phyloP scores from a whole-genome alignment of 768 basidiomycete species.

The Tylopilus sp. region DNA sequence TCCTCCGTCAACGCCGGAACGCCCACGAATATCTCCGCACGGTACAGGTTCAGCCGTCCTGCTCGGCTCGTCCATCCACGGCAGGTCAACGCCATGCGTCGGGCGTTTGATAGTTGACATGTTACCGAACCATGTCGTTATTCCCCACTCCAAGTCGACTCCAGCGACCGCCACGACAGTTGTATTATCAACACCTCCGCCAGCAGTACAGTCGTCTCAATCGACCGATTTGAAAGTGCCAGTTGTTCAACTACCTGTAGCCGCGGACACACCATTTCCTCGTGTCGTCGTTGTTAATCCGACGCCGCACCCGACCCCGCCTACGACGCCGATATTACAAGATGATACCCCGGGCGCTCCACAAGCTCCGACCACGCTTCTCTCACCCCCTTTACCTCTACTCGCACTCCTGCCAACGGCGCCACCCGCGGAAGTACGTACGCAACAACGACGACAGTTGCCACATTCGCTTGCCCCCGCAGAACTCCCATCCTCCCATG shows the following conservation, averaged over 20 bases:
- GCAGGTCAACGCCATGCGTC: slow-evolving; percentile 29
- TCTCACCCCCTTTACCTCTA: slow-evolving; percentile 31
- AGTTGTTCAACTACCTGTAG: slow-evolving; percentile 26
- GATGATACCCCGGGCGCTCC: slow-evolving; percentile 19
- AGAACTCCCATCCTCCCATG: slow-evolving; percentile 1
- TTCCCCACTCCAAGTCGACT: slow-evolving; percentile 19
- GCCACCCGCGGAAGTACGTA: background rate
- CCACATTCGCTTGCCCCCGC: slow-evolving; percentile 9
- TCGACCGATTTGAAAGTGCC: slow-evolving; percentile 21
- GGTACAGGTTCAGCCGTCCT: slow-evolving; percentile 10
- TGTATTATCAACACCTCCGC: slow-evolving; percentile 5
- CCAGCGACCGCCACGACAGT: background rate
- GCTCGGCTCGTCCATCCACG: slow-evolving; percentile 10
- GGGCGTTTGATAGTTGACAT: slow-evolving; percentile 59
- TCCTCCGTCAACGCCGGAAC: slow-evolving; percentile 29
- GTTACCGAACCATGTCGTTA: slow-evolving; percentile 41
- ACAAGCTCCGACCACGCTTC: slow-evolving; percentile 26
- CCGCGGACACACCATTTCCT: slow-evolving; percentile 37
- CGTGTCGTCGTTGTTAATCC: slow-evolving; percentile 69
- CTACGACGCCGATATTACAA: slow-evolving; percentile 55
- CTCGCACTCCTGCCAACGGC: slow-evolving; percentile 11
- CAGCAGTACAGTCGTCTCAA: slow-evolving; percentile 7
- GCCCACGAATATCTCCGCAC: slow-evolving; percentile 25
- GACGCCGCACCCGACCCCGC: slow-evolving; percentile 77
- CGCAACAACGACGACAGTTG: slow-evolving; percentile 19